Evolutionary conservation across 176 grass and related monocot species (phyloP), one percentile per base, ranked within the genome.

Genomic region (Oryza glumipatula): DNA sequence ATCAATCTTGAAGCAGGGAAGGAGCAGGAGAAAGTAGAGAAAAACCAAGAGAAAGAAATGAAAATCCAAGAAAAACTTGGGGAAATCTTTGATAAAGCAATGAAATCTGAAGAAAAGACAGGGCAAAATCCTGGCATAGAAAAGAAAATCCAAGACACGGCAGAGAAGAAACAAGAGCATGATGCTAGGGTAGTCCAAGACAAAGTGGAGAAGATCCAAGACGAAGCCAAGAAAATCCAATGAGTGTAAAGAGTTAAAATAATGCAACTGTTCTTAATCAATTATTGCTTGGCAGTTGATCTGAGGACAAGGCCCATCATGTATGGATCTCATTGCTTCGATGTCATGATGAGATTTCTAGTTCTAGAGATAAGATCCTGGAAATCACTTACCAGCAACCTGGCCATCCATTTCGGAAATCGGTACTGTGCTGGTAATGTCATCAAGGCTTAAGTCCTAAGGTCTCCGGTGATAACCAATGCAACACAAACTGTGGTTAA

Each of bases 241-340:
- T 86, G 69, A 78, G 67, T 41, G 21, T 6, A 65, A 74, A 83
- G 52, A 74, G 26, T 73, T 89, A 72, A 56, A 77, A 32, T 86
- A 8, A 68, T 70, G 23, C 16, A 10, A 86, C 75, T 78, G 68
- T 73, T 78, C 33, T 78, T 75, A 67, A 80, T 78, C 74, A 79
- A 82, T 73, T 87, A 49, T 52, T 69, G 48, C 72, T 17, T 44
- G 80, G 60, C 68, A 75, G 11, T 39, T 12, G 43, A 46, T 79
- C 80, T 87, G 11, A 69, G 65, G 66, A 70, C 39, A 76, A 51
- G 69, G 70, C 39, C 74, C 17, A 6, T 70, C 63, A 71, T 65
- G 52, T 70, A 76, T 6, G 41, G 54, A 76, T 75, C 75, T 84
- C 77, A 66, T 54, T 66, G 48, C 54, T 78, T 65, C 11, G 46